phyloP scores from a whole-genome alignment of 148 eudicot species.

The Silene conica region DNA sequence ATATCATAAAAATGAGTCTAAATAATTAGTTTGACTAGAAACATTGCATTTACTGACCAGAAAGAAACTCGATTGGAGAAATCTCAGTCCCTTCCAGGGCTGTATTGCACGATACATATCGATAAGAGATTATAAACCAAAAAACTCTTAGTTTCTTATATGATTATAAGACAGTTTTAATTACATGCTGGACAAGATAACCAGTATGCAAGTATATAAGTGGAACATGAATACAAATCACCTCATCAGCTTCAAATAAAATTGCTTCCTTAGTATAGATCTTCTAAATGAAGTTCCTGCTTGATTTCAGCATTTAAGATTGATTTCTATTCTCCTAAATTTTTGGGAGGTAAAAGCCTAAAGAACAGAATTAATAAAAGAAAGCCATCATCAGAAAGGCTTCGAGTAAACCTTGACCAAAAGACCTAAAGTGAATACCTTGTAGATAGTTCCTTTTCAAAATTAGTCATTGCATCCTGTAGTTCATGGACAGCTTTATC shows the following conservation, averaged over 20 bases:
- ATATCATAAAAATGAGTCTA: too few relatives aligned
- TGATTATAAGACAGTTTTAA: too few relatives aligned
- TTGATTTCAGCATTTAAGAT: background rate
- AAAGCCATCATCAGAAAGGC: conserved; percentile 6
- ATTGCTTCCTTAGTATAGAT: background rate
- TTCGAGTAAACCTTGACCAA: background rate
- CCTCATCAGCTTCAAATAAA: background rate
- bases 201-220: background rate
- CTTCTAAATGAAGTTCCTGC: background rate
- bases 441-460: conserved; percentile 58
- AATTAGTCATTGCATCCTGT: conserved; percentile 55
- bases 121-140: too few relatives aligned
- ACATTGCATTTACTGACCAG: too few relatives aligned
- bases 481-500: conserved; percentile 77
- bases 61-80: too few relatives aligned
- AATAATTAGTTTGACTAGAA: too few relatives aligned
- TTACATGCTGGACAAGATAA: background rate
- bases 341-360: background rate
- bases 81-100: too few relatives aligned
- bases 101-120: too few relatives aligned
- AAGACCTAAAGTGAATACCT: conserved; percentile 39
- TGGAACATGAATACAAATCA: background rate
- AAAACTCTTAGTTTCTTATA: too few relatives aligned
- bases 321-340: background rate
- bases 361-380: background rate